Percentiles rank a stretch among this genome's conserved stretches.
Evolutionary conservation across 78 protist genomes (phyloP).

Genomic region (Dictyostelium purpureum): DNA sequence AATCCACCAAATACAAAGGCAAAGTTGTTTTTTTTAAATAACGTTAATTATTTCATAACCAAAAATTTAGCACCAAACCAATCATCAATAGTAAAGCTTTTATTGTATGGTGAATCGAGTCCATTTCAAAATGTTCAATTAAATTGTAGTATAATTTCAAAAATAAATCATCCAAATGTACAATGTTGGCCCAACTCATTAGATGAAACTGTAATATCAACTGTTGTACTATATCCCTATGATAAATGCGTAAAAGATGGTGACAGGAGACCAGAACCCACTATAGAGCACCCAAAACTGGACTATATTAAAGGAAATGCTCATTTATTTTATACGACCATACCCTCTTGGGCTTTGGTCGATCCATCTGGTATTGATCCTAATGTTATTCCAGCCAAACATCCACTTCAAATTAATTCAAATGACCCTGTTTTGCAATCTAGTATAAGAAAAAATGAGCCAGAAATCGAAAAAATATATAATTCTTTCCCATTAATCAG

Average conservation of each 20-base stretch:
- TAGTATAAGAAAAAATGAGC: background rate
- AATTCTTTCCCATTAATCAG: background rate
- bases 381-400: background rate
- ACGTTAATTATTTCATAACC: background rate
- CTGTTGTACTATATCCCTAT: background rate
- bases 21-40: background rate
- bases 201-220: background rate
- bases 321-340: background rate
- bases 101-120: background rate
- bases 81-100: background rate
- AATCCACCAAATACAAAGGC: background rate
- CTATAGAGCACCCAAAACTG: background rate
- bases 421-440: background rate
- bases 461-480: background rate
- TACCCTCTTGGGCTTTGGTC: no score
- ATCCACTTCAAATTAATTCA: background rate
- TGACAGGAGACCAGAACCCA: background rate
- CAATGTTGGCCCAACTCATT: background rate
- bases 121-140: background rate
- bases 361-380: no score
- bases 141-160: background rate
- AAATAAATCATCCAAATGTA: background rate
- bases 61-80: background rate
- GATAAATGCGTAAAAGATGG: background rate
- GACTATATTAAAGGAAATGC: background rate